Conservation (phyloP, 2,329 filamentous ascomycete species). For the Calcarisporium arbuscula region DNA sequence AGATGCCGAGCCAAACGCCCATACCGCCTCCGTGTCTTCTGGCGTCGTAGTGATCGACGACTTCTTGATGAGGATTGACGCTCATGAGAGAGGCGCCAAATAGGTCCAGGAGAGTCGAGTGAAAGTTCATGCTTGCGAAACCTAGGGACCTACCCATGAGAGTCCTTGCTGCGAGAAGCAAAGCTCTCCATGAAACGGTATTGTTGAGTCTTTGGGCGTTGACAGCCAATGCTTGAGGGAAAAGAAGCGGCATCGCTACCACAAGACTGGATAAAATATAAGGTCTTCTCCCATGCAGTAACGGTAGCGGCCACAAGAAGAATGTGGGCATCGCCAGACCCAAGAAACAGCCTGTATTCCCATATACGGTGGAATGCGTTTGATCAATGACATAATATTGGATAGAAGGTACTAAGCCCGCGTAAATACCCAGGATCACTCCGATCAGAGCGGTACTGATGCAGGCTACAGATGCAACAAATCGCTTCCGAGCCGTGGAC, state of each 20-base stretch:
- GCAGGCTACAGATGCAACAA: constrained; percentile 63
- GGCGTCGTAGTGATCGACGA: constrained; percentile 60
- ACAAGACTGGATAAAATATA: constrained; percentile 66
- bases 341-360: constrained; percentile 67
- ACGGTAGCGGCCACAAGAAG: constrained; percentile 66
- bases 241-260: constrained; percentile 65
- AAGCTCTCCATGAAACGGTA: constrained; percentile 48
- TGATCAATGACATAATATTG: constrained; percentile 70
- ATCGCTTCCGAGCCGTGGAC: constrained; percentile 60
- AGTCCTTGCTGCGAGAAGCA: constrained; percentile 56
- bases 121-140: constrained; percentile 72
- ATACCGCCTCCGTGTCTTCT: constrained; percentile 71
- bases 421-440: constrained; percentile 67
- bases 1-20: constrained; percentile 72
- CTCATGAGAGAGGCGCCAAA: constrained; percentile 73
- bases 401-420: constrained; percentile 71
- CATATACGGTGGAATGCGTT: constrained; percentile 60
- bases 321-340: constrained; percentile 65
- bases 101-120: constrained; percentile 64
- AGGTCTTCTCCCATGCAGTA: constrained; percentile 70
- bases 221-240: constrained; percentile 67
- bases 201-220: constrained; percentile 49
- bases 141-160: constrained; percentile 65
- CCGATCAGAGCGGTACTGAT: constrained; percentile 67
- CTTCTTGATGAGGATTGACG: constrained; percentile 64